phyloP scores from a whole-genome alignment of 805 yeast genomes.

The Schwanniomyces polymorphus region DNA sequence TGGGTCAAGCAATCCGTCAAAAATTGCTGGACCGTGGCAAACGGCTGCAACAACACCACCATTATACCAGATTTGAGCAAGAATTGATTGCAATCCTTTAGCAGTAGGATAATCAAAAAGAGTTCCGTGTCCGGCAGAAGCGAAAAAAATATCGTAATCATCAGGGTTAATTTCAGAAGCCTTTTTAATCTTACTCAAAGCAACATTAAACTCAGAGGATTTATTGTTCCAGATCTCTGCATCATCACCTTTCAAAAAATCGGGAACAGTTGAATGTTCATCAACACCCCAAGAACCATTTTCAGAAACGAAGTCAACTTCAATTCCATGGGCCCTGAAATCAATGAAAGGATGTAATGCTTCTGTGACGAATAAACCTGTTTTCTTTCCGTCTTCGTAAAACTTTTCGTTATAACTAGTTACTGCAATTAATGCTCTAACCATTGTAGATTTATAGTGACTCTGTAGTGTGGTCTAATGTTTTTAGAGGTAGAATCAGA shows the following conservation, averaged over 20 bases:
- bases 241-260: constrained; percentile 45
- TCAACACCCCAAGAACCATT: constrained; percentile 59
- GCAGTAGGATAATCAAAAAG: constrained; percentile 59
- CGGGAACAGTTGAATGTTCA: constrained; percentile 47
- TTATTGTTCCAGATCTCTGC: constrained; percentile 35
- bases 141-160: constrained; percentile 55
- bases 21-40: constrained; percentile 67
- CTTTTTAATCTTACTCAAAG: constrained; percentile 41
- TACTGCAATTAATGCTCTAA: constrained; percentile 44
- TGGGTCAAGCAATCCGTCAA: constrained; percentile 46
- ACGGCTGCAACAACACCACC: constrained; percentile 64
- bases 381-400: constrained; percentile 57
- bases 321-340: constrained; percentile 48
- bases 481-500: no score
- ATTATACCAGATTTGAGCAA: constrained; percentile 44
- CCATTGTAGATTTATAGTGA: constrained; percentile 11
- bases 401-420: constrained; percentile 45
- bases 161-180: constrained; percentile 48
- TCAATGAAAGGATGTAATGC: constrained; percentile 58
- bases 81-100: constrained; percentile 42
- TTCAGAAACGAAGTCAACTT: constrained; percentile 59
- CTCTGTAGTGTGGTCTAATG: no score
- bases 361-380: constrained; percentile 63
- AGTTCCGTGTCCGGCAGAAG: constrained; percentile 69
- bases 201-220: constrained; percentile 37